Base-by-base conservation (phyloP, 2,329 filamentous ascomycete genomes). In the Aspergillus sp. region DNA sequence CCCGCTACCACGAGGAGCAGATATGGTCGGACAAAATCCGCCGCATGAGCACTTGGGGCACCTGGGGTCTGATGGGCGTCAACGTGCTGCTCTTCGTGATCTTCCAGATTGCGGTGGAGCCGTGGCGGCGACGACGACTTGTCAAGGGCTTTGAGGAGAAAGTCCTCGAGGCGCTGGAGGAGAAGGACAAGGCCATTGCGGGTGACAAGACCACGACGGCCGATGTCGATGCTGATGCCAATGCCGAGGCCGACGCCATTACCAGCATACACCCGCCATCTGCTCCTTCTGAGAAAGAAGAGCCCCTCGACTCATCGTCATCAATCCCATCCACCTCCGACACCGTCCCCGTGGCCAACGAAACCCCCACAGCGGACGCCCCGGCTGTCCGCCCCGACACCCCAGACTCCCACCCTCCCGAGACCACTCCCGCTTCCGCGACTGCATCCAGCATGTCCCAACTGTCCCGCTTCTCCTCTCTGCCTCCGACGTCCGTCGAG, bases 21-120 rank as follows among this genome's bases (percentile, higher is more conserved):
- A 93, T 98, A 35, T 98, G 91, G 91, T 93, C 85, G 53, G 91
- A 98, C 58, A 89, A 93, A 48, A 98, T 98, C 55, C 74, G 91
- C 22, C 73, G 91, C 44, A 94, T 94, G 70, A 91, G 83, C 57
- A 98, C 91, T 0, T 98, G 91, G 91, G 89, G 93, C 22, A 98
- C 91, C 0, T 96, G 93, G 78, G 91, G 89, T 0, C 66, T 98
- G 40, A 98, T 98, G 91, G 89, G 89, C 15, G 75, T 96, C 52
- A 98, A 98, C 55, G 83, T 96, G 19, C 58, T 96, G 40, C 64
- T 98, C 29, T 85, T 98, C 53, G 62, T 98, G 33, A 71, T 88
- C 12, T 78, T 93, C 47, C 80, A 95, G 61, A 80, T 93, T 47
- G 77, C 91, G 13, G 80, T 94, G 40, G 89, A 98, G 69, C 91